These are phyloP conservation scores for Ogataea degrootiae DNA, from an alignment of 805 yeast genomes.

Conservation along the genomic window DNA sequence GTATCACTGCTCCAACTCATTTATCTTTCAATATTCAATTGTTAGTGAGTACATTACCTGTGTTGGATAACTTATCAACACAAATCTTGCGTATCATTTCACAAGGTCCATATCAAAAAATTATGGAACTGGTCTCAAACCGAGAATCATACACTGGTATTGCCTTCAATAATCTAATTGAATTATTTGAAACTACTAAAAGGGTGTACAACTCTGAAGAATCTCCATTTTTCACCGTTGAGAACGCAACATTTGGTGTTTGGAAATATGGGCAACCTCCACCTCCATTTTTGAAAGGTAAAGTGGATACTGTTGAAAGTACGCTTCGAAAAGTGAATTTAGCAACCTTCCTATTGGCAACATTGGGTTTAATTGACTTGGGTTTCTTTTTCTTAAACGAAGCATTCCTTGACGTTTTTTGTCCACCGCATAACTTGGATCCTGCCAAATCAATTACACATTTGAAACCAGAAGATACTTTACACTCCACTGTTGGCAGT, in stretches of 20 bases:
- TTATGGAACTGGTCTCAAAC: constrained; percentile 63
- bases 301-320: constrained; percentile 56
- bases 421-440: constrained; percentile 62
- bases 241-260: constrained; percentile 65
- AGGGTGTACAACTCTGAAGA: constrained; percentile 59
- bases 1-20: constrained; percentile 50
- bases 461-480: constrained; percentile 17
- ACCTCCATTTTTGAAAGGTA: constrained; percentile 52
- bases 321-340: constrained; percentile 80
- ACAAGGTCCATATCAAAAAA: constrained; percentile 69
- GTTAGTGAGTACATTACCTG: constrained; percentile 63
- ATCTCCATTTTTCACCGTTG: constrained; percentile 68
- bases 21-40: constrained; percentile 60
- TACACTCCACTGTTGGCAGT: constrained; percentile 9
- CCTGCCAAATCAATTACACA: constrained; percentile 35
- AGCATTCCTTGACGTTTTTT: constrained; percentile 79
- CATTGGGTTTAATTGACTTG: constrained; percentile 76
- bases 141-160: constrained; percentile 62
- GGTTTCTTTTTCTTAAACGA: constrained; percentile 86
- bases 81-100: constrained; percentile 74
- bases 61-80: constrained; percentile 75
- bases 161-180: constrained; percentile 61
- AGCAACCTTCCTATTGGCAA: constrained; percentile 83
- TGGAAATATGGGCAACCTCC: constrained; percentile 62
- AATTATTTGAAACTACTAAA: constrained; percentile 73